A percentile compares a stretch with the other conserved stretches of the same genome.
These are phyloP conservation scores for Metarhizium robertsii DNA, from an alignment of 2,329 filamentous ascomycete species.

Conservation along the genomic window DNA sequence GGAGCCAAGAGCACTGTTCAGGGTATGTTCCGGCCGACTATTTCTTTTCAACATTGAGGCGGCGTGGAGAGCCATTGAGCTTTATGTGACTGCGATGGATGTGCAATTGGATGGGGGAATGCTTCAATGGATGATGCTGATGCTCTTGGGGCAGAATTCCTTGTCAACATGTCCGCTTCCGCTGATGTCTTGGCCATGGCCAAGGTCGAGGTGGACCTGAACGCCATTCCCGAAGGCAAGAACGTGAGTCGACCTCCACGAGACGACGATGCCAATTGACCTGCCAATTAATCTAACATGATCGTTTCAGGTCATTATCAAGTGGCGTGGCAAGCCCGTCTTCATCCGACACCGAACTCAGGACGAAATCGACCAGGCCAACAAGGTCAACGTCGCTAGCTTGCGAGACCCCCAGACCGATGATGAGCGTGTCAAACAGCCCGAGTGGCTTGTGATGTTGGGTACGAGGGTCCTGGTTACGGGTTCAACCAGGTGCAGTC, in stretches of 20 bases:
- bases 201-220: slow-evolving; percentile 96
- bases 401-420: slow-evolving; percentile 90
- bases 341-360: slow-evolving; percentile 98
- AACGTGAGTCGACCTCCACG: slow-evolving; percentile 56
- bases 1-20: slow-evolving; percentile 97
- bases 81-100: slow-evolving; percentile 4
- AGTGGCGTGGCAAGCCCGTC: slow-evolving; percentile 99
- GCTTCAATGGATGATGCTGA: slow-evolving; percentile 20
- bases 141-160: slow-evolving; percentile 63
- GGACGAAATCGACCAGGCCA: slow-evolving; percentile 89
- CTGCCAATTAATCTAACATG: neutral
- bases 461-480: slow-evolving; percentile 42
- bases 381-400: slow-evolving; percentile 70
- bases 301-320: slow-evolving; percentile 78
- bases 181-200: slow-evolving; percentile 98
- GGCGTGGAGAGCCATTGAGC: slow-evolving; percentile 17
- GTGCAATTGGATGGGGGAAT: neutral
- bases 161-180: slow-evolving; percentile 99
- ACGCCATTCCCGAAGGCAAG: slow-evolving; percentile 94
- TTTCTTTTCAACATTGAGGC: neutral
- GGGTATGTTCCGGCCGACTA: slow-evolving; percentile 51
- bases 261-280: neutral
- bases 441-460: slow-evolving; percentile 98
- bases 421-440: slow-evolving; percentile 90
- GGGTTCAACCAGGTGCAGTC: neutral